Percentiles rank a stretch among this genome's conserved stretches.
These are phyloP conservation scores for Hymenotorrendiella dingleyae DNA, from an alignment of 2,329 filamentous ascomycete genomes.

Conservation along the genomic window DNA sequence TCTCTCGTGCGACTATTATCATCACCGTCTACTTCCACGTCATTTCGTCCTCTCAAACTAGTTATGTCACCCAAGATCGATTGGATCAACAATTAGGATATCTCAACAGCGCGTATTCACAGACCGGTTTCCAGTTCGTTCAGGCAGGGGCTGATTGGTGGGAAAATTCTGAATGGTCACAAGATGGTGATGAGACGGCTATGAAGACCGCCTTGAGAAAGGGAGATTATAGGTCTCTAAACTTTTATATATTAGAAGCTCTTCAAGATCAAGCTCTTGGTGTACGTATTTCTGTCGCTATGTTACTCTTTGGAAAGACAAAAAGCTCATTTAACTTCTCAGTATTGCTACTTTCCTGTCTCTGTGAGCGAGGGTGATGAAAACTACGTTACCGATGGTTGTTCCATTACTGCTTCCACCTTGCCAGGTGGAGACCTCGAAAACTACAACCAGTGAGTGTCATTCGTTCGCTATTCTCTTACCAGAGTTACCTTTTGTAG, in stretches of 20 bases:
- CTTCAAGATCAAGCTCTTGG: slow-evolving; percentile 4
- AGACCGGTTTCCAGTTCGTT: slow-evolving; percentile 28
- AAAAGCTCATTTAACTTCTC: background rate
- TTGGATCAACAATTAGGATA: slow-evolving; percentile 23
- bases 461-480: no score
- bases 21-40: slow-evolving; percentile 33
- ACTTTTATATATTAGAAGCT: slow-evolving; percentile 29
- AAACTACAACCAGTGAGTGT: slow-evolving; percentile 33
- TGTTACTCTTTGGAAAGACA: background rate
- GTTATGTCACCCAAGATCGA: slow-evolving; percentile 24
- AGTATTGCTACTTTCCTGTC: slow-evolving; percentile 12
- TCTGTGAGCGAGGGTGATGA: no score
- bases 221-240: slow-evolving; percentile 30
- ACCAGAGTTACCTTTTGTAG: no score
- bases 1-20: slow-evolving; percentile 19
- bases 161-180: slow-evolving; percentile 30
- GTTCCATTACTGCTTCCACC: slow-evolving; percentile 34
- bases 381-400: slow-evolving; percentile 34
- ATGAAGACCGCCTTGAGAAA: slow-evolving; percentile 42
- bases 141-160: slow-evolving; percentile 28
- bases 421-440: slow-evolving; percentile 34
- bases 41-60: slow-evolving; percentile 23
- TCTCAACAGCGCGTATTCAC: slow-evolving; percentile 17
- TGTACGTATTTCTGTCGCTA: background rate
- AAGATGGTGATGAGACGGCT: slow-evolving; percentile 31